Evolutionary conservation across 768 basidiomycete species (phyloP), one percentile per base, ranked within the genome.

Genomic region (Paxillus involutus): DNA sequence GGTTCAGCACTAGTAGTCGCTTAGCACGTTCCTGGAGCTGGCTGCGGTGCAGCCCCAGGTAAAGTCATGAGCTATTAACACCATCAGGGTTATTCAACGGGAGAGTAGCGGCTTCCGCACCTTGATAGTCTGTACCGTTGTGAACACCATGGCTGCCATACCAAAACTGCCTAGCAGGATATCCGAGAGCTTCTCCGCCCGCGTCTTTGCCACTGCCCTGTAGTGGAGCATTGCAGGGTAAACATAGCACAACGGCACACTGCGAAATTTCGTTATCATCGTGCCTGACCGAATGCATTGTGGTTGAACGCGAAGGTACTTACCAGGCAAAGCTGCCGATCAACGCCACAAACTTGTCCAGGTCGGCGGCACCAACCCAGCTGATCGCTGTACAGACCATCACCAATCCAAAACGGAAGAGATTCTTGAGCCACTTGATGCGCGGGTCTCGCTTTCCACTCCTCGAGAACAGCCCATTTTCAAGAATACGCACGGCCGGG

Each of bases 341-440:
- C 62, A 98, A 85, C 14, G 91, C 84, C 14, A 97, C 95, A 66
- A 97, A 97, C 74, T 97, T 98, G 75, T 98, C 96, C 42, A 98
- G 73, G 71, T 97, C 95, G 35, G 75, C 79, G 12, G 93, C 91
- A 14, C 95, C 96, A 12, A 78, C 72, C 85, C 86, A 88, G 63
- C 87, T 89, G 62, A 98, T 75, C 44, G 77, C 77, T n/a, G 91
- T 91, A 70, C 93, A 93, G 55, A 89, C 68, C 66, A 89, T 75
- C 58, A 98, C 85, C 62, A 88, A 73, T 29, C 75, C 74, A 61
- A 89, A 93, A 47, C 87, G 81, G 71, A 94, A 85, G n/a, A 83
- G 72, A 63, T 98, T 99, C 84, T 99, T 99, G 63, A 85, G 77
- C 97, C 96, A 98, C 69, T 99, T 98, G 67, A 98, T 89, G 52